Evolutionary conservation across 2,329 filamentous ascomycete species (phyloP).

Genomic region (Septoria petroselini): DNA sequence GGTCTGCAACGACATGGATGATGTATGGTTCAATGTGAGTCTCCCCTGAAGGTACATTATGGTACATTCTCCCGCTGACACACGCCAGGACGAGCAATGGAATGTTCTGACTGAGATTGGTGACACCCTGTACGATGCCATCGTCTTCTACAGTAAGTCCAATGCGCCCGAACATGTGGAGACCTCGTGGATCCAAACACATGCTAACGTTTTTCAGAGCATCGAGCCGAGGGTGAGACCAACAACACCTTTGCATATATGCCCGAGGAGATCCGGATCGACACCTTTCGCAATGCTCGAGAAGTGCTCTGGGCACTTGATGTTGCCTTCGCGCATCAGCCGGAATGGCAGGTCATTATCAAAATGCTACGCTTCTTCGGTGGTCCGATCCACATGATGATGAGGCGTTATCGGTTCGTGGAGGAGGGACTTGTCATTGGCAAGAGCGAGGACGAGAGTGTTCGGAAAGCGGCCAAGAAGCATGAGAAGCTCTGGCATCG

Average conservation of each 20-base stretch:
- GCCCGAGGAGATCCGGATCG: conserved; percentile 26
- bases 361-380: conserved; percentile 37
- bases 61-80: no score
- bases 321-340: conserved; percentile 22
- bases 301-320: conserved; percentile 40
- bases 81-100: conserved; percentile 25
- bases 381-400: conserved; percentile 39
- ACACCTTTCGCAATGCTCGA: conserved; percentile 28
- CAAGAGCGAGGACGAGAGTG: conserved; percentile 27
- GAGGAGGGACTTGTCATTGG: conserved; percentile 37
- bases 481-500: conserved; percentile 39
- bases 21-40: conserved; percentile 23
- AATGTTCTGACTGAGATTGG: conserved; percentile 31
- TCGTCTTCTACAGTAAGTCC: conserved; percentile 39
- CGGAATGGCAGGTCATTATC: conserved; percentile 13
- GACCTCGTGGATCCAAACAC: no score
- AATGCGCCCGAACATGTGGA: no score
- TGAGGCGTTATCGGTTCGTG: conserved; percentile 38
- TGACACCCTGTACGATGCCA: conserved; percentile 36
- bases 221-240: conserved; percentile 38
- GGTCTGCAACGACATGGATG: conserved; percentile 34
- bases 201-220: no score
- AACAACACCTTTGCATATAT: conserved; percentile 39
- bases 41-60: no score
- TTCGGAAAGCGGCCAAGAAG: conserved; percentile 29